A percentile compares a stretch with the other conserved stretches of the same genome.
phyloP scores from a whole-genome alignment of 1,284 basidiomycete genomes.

The Sporisorium exsertum region DNA sequence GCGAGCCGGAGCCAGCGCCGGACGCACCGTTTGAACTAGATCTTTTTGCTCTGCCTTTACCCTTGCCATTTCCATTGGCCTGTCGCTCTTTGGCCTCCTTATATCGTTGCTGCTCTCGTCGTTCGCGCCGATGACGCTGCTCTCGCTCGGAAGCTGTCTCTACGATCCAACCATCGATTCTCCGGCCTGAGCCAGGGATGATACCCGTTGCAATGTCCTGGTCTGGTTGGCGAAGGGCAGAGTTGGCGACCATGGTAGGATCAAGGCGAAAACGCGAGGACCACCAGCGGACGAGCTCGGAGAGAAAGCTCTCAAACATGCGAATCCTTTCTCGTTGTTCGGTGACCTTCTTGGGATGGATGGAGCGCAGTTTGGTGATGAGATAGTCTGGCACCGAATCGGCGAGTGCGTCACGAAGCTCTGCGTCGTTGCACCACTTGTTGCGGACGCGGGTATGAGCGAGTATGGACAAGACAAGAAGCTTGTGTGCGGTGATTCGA shows the following conservation, averaged over 20 bases:
- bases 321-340: conserved; percentile 66
- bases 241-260: conserved; percentile 50
- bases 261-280: conserved; percentile 58
- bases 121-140: conserved; percentile 55
- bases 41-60: conserved; percentile 20
- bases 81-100: conserved; percentile 29
- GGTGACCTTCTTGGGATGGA: conserved; percentile 63
- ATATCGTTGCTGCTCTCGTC: conserved; percentile 32
- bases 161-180: conserved; percentile 66
- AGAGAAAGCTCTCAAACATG: conserved; percentile 66
- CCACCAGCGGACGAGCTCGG: conserved; percentile 66
- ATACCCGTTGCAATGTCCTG: conserved; percentile 58
- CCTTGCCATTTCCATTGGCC: conserved; percentile 26
- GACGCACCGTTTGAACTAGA: not conserved
- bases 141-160: conserved; percentile 60
- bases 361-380: conserved; percentile 59
- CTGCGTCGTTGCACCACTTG: conserved; percentile 82
- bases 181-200: conserved; percentile 42
- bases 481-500: conserved; percentile 63
- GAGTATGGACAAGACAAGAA: conserved; percentile 75
- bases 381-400: conserved; percentile 56
- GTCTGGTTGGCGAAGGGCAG: conserved; percentile 64
- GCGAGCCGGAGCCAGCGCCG: not conserved
- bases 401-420: conserved; percentile 75
- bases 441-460: conserved; percentile 83